Conservation (phyloP, 169 alveolate species). For the Plasmodium relictum region DNA sequence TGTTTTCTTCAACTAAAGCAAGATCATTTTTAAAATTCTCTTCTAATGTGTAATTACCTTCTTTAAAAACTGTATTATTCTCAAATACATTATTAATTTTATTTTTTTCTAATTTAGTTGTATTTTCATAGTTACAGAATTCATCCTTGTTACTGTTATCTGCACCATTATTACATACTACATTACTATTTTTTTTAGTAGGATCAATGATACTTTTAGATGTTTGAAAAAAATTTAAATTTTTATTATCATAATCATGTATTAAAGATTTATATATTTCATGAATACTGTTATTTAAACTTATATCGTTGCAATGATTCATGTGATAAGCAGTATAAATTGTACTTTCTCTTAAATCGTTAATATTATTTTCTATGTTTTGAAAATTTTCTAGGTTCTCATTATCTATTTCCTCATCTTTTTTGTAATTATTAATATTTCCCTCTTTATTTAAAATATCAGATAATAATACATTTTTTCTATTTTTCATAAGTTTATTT, state of each 20-base stretch:
- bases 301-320: neutral
- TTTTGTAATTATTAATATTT: neutral
- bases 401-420: neutral
- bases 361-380: neutral
- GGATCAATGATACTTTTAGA: neutral
- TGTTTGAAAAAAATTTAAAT: conserved; percentile 29
- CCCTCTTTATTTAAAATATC: conserved; percentile 9
- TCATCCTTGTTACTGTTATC: neutral
- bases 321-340: neutral
- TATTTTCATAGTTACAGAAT: neutral
- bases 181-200: too few relatives aligned
- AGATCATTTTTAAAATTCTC: too few relatives aligned
- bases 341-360: neutral
- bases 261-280: conserved; percentile 19
- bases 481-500: neutral
- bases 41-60: neutral
- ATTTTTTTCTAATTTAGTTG: neutral
- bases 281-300: conserved; percentile 32
- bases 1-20: too few relatives aligned
- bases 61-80: neutral
- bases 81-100: neutral
- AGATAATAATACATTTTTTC: neutral
- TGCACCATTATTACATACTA: too few relatives aligned
- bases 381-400: neutral
- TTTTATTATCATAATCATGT: conserved; percentile 5